phyloP scores from a whole-genome alignment of 2,329 filamentous ascomycete genomes.

The Colletotrichum lupini region DNA sequence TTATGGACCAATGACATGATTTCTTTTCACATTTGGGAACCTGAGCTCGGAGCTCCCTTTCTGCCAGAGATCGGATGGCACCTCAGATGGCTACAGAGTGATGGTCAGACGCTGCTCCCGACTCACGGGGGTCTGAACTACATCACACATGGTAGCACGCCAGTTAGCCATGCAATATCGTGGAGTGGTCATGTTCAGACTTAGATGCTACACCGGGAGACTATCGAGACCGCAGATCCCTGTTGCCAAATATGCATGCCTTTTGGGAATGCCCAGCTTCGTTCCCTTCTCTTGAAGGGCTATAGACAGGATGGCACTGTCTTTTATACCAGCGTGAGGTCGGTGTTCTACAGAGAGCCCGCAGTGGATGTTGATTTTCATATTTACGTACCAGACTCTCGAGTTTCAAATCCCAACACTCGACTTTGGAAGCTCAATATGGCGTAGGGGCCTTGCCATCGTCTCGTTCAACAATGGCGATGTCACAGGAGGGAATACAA shows the following conservation, averaged over 20 bases:
- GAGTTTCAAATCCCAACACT: no score
- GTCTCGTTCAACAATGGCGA: not conserved
- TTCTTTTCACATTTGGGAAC: not conserved
- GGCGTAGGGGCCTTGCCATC: not conserved
- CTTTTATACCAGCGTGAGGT: slow-evolving; percentile 75
- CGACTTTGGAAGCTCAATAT: not conserved
- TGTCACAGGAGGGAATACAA: not conserved
- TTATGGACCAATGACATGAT: slow-evolving; percentile 26
- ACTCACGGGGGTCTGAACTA: slow-evolving; percentile 48
- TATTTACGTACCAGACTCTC: slow-evolving; percentile 69
- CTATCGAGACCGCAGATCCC: slow-evolving; percentile 85
- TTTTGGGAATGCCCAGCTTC: slow-evolving; percentile 74
- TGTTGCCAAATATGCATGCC: slow-evolving; percentile 76
- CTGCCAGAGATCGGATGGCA: slow-evolving; percentile 23
- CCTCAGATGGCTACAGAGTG: not conserved
- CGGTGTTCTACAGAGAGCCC: slow-evolving; percentile 72
- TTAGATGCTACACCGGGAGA: slow-evolving; percentile 33
- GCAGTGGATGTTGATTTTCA: slow-evolving; percentile 75
- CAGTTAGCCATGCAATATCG: slow-evolving; percentile 29
- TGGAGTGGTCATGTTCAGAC: slow-evolving; percentile 46
- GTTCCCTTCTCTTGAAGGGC: slow-evolving; percentile 72
- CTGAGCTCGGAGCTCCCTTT: slow-evolving; percentile 11
- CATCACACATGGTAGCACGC: slow-evolving; percentile 48
- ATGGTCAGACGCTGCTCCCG: not conserved
- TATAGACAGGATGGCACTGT: slow-evolving; percentile 75